Percentiles rank a stretch among this genome's conserved stretches.
phyloP scores from a whole-genome alignment of 768 basidiomycete genomes.

The Dendrothele bispora region DNA sequence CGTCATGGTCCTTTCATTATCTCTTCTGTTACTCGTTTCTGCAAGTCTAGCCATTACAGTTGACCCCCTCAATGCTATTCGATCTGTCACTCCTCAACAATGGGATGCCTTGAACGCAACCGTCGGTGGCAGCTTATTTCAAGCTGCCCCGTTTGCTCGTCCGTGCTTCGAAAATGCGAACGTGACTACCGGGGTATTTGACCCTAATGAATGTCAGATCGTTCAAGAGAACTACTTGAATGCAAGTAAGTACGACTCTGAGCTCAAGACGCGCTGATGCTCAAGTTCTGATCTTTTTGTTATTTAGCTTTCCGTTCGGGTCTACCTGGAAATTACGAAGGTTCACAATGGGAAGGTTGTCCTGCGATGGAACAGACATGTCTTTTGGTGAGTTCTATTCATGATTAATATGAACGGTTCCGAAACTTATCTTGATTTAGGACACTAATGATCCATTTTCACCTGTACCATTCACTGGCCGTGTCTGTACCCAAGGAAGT shows the following conservation, averaged over 20 bases:
- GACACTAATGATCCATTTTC: no score
- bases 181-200: neutral
- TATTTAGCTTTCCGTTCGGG: neutral
- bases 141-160: slow-evolving; percentile 1
- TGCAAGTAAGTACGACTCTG: slow-evolving; percentile 1
- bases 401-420: no score
- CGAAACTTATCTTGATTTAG: no score
- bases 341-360: slow-evolving; percentile 1
- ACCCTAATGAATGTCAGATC: neutral
- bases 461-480: no score
- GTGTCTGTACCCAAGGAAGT: neutral
- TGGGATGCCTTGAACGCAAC: slow-evolving; percentile 1
- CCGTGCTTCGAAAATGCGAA: neutral
- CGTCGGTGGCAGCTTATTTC: neutral
- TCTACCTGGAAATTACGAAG: neutral
- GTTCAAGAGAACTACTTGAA: neutral
- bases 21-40: no score
- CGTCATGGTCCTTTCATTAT: no score
- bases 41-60: no score
- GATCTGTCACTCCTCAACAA: neutral
- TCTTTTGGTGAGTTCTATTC: neutral
- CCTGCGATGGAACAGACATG: neutral
- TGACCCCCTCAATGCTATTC: no score
- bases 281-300: no score
- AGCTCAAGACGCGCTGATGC: no score